These are phyloP conservation scores for Petrea volubilis DNA, from an alignment of 257 asterid species.

Conservation along the genomic window DNA sequence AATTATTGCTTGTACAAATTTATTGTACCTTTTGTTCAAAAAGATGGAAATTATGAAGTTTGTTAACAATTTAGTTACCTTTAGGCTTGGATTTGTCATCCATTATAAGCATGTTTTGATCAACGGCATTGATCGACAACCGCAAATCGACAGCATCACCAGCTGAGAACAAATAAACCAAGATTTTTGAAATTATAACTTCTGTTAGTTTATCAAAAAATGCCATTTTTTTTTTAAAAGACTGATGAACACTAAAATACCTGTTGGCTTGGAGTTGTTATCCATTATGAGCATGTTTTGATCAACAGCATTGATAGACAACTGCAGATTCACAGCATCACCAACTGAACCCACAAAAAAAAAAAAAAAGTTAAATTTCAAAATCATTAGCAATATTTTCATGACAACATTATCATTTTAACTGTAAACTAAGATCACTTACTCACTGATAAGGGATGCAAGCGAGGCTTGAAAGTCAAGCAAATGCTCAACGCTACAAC, in stretches of 20 bases:
- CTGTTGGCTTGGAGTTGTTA: constrained; percentile 9
- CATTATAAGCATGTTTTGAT: too few relatives aligned
- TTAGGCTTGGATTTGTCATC: too few relatives aligned
- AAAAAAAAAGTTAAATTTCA: too few relatives aligned
- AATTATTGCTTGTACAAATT: background rate
- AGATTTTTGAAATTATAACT: too few relatives aligned
- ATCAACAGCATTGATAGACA: constrained; percentile 36
- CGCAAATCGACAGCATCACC: too few relatives aligned
- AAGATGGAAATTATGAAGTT: too few relatives aligned
- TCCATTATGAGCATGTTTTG: constrained; percentile 27
- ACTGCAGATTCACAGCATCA: constrained; percentile 38
- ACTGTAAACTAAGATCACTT: constrained; percentile 18
- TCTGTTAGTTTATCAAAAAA: too few relatives aligned
- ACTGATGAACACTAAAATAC: background rate
- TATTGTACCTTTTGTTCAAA: too few relatives aligned
- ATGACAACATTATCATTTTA: background rate
- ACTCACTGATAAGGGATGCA: constrained; percentile 45
- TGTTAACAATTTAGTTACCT: background rate
- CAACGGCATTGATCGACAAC: too few relatives aligned
- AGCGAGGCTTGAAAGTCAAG: constrained; percentile 40
- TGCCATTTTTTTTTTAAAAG: background rate
- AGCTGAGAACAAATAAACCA: too few relatives aligned
- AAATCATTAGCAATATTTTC: too few relatives aligned
- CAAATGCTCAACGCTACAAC: constrained; percentile 38
- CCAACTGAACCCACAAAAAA: constrained; percentile 45